Conservation (phyloP, 1,139 yeast genomes). For the Debaryomyces coudertii region DNA sequence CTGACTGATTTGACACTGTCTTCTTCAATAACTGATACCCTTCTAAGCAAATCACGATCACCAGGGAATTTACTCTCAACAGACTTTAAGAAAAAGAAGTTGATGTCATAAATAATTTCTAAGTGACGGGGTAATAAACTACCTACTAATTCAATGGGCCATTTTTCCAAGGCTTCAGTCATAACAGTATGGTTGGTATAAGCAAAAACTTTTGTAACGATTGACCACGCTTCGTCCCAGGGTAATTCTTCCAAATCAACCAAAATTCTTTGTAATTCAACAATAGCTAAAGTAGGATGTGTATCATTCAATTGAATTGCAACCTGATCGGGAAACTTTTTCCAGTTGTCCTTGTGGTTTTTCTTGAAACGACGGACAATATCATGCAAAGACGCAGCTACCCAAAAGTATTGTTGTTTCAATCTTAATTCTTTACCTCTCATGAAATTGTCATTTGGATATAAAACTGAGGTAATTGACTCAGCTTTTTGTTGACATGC, state of each 20-base stretch:
- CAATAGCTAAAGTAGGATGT: slow-evolving; percentile 91
- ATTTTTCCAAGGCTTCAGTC: slow-evolving; percentile 93
- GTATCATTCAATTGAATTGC: slow-evolving; percentile 96
- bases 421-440: slow-evolving; percentile 90
- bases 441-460: slow-evolving; percentile 91
- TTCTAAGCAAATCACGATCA: slow-evolving; percentile 62
- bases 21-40: slow-evolving; percentile 88
- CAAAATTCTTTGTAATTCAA: slow-evolving; percentile 83
- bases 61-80: slow-evolving; percentile 79
- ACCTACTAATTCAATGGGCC: slow-evolving; percentile 86
- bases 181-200: slow-evolving; percentile 95
- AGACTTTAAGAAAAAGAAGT: slow-evolving; percentile 72
- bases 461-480: slow-evolving; percentile 86
- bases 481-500: slow-evolving; percentile 86
- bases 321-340: slow-evolving; percentile 78
- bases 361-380: slow-evolving; percentile 90
- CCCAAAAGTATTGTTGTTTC: slow-evolving; percentile 98
- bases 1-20: slow-evolving; percentile 77
- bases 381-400: slow-evolving; percentile 89
- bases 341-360: slow-evolving; percentile 70
- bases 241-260: slow-evolving; percentile 79
- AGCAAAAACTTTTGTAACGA: slow-evolving; percentile 81
- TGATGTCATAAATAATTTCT: slow-evolving; percentile 88
- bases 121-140: slow-evolving; percentile 86
- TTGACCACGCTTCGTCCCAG: slow-evolving; percentile 86